phyloP scores from a whole-genome alignment of 2,329 filamentous ascomycete species.

The Nakataea oryzae region DNA sequence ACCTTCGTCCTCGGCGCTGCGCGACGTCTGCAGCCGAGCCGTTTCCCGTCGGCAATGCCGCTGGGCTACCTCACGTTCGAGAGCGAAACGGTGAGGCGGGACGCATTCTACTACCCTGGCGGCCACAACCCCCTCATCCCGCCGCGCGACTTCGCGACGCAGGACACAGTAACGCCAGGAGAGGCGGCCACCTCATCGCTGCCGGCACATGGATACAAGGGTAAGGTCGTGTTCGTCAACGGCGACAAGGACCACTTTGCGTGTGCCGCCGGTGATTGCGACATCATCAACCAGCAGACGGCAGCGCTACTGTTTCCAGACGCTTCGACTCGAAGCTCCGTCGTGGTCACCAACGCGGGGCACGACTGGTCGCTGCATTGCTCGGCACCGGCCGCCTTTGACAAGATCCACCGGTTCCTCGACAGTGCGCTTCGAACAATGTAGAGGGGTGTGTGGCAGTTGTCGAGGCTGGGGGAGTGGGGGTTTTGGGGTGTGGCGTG shows the following conservation, averaged over 20 bases:
- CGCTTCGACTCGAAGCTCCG: background rate
- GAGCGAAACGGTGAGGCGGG: background rate
- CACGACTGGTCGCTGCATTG: background rate
- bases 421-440: background rate
- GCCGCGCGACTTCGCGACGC: background rate
- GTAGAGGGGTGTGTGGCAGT: too few relatives aligned
- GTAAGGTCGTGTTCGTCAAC: background rate
- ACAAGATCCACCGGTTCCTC: background rate
- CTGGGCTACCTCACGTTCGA: background rate
- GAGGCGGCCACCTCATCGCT: background rate
- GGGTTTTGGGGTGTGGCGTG: background rate
- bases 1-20: background rate
- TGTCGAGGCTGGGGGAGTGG: background rate
- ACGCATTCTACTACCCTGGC: background rate
- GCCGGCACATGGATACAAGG: background rate
- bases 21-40: background rate
- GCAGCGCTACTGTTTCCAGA: background rate
- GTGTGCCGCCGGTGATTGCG: background rate
- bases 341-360: background rate
- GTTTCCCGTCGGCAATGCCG: background rate
- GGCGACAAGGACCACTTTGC: background rate
- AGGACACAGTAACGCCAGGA: background rate
- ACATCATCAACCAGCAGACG: background rate
- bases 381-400: background rate
- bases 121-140: background rate